These are phyloP conservation scores for Candida dubliniensis DNA, from an alignment of 1,139 yeast genomes.

Conservation along the genomic window DNA sequence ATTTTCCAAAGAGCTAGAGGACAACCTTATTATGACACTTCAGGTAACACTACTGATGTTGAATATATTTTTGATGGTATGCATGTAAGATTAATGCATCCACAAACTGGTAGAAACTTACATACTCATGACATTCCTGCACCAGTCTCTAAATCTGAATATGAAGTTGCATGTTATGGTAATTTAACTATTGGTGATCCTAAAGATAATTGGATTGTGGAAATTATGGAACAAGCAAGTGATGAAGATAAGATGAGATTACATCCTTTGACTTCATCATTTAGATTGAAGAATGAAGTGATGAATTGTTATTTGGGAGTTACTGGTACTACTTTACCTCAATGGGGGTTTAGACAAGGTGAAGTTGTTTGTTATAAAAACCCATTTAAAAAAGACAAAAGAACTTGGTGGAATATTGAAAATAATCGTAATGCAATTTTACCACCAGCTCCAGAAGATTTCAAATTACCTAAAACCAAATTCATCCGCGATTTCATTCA, in stretches of 20 bases:
- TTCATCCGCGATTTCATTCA: slow-evolving; percentile 90
- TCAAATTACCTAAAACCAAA: slow-evolving; percentile 77
- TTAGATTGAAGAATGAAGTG: slow-evolving; percentile 69
- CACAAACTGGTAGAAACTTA: slow-evolving; percentile 80
- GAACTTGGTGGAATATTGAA: slow-evolving; percentile 99
- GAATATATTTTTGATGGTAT: slow-evolving; percentile 71
- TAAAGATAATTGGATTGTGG: slow-evolving; percentile 93
- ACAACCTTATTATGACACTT: slow-evolving; percentile 51
- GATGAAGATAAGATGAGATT: slow-evolving; percentile 70
- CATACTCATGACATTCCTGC: slow-evolving; percentile 86
- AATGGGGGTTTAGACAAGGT: slow-evolving; percentile 98
- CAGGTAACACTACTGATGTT: slow-evolving; percentile 51
- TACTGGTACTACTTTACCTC: slow-evolving; percentile 78
- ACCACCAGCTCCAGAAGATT: slow-evolving; percentile 71
- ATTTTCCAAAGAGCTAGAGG: slow-evolving; percentile 72
- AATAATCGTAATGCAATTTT: slow-evolving; percentile 72
- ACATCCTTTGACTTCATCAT: slow-evolving; percentile 85
- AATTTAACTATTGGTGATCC: slow-evolving; percentile 81
- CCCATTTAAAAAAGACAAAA: slow-evolving; percentile 80
- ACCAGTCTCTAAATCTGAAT: slow-evolving; percentile 68
- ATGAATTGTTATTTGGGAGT: slow-evolving; percentile 86
- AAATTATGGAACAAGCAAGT: slow-evolving; percentile 69
- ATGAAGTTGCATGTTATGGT: slow-evolving; percentile 94
- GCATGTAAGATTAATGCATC: slow-evolving; percentile 76
- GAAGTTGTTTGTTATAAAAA: slow-evolving; percentile 85